Percentiles rank a stretch among this genome's conserved stretches.
Evolutionary conservation across 2,329 filamentous ascomycete species (phyloP).

Genomic region (Colletotrichum camelliae): DNA sequence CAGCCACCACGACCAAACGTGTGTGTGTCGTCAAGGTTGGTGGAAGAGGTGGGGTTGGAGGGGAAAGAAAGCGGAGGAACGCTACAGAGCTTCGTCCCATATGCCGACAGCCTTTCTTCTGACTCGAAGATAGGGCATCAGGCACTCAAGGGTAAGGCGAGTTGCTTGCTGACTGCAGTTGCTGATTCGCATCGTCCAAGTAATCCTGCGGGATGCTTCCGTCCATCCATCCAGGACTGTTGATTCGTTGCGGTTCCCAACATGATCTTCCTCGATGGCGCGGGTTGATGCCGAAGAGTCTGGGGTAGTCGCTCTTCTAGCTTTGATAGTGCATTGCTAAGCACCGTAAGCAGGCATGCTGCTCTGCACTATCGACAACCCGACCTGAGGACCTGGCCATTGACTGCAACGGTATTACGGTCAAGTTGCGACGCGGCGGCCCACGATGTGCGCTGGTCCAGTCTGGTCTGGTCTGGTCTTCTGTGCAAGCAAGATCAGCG

Average conservation of each 20-base stretch:
- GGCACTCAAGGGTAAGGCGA: not conserved
- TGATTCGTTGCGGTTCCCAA: not conserved
- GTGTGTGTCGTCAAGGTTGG: slow-evolving; percentile 2
- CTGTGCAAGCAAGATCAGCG: not conserved
- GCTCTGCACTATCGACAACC: not conserved
- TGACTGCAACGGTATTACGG: not conserved
- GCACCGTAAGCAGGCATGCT: not conserved
- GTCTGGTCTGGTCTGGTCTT: not conserved
- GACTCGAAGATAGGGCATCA: slow-evolving; percentile 1
- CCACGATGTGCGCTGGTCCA: not conserved
- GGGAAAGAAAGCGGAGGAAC: not conserved
- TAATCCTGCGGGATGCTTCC: not conserved
- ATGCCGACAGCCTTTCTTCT: not conserved
- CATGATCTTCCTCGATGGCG: not conserved
- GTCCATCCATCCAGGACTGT: not conserved
- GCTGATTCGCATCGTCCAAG: not conserved
- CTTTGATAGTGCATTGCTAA: not conserved
- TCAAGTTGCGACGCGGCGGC: not conserved
- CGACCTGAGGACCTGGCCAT: not conserved
- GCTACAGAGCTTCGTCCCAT: not conserved
- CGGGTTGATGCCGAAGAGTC: not conserved
- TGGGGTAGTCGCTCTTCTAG: not conserved
- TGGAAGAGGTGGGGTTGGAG: not conserved
- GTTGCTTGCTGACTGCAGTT: not conserved
- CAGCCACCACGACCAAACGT: not conserved